phyloP scores from a whole-genome alignment of 345 rosid species.

The Eucalyptus decipiens region DNA sequence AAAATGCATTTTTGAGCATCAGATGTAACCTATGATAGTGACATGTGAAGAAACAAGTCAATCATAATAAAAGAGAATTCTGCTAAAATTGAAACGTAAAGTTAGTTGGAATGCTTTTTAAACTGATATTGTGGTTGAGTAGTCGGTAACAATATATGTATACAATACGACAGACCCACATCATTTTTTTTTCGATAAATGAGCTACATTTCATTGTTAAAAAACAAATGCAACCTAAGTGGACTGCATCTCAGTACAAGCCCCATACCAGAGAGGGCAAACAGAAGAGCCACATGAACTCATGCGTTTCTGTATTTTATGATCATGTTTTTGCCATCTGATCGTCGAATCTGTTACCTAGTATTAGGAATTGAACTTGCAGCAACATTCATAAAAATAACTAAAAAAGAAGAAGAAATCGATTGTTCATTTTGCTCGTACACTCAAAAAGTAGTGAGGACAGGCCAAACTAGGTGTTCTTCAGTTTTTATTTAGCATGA shows the following conservation, averaged over 20 bases:
- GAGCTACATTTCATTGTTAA: neutral
- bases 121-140: neutral
- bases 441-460: neutral
- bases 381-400: neutral
- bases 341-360: neutral
- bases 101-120: neutral
- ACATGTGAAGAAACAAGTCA: neutral
- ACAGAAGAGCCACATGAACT: neutral
- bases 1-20: neutral
- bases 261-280: neutral
- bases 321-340: neutral
- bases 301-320: neutral
- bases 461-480: neutral
- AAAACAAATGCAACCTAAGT: neutral
- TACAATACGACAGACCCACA: neutral
- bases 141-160: neutral
- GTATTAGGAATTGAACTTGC: neutral
- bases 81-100: neutral
- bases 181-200: neutral
- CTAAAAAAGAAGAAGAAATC: neutral
- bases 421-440: neutral
- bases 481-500: neutral
- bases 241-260: neutral
- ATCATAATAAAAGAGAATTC: neutral
- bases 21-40: accelerated